Evolutionary conservation across 2,329 filamentous ascomycete species (phyloP), one percentile per base, ranked within the genome.

Genomic region (Talaromyces sp.): DNA sequence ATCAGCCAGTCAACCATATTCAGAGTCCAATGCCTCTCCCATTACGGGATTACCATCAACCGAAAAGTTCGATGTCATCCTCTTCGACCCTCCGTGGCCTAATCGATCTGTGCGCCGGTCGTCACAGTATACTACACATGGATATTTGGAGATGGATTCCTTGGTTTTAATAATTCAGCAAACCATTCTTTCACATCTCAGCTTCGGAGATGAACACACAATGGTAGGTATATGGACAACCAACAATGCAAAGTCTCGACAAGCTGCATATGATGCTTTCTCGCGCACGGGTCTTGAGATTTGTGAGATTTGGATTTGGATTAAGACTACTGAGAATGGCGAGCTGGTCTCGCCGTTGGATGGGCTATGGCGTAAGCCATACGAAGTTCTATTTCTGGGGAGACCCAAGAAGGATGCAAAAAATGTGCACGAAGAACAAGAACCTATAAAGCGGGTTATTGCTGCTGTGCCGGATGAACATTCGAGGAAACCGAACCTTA

Each of bases 71-170:
- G 80, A 88, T 70, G 75, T 89, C 27, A 81, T 89, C 47, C 73
- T 89, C 2, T 77, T 89, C 45, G 87, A 89, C 70, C 87, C 87
- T 3, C 87, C 87, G 1, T 89, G 87, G 87, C 82, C 85, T 22
- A 89, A 88, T 69, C 78, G 82, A 27, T 88, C 86, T 11, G 87
- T 84, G 25, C 82, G 82, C 56, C 81, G 85, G 38, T 83, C 82
- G 43, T 72, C 74, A 22, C 77, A 83, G 68, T 85, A 87, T 73
- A 72, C 77, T 13, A 76, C 72, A 13, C 72, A 74, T 61, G 61
- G 69, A 5, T 73, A 75, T 54, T 68, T 68, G 7, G 74, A 73
- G n/a, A 71, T 74, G 58, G 69, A 72, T 2, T 13, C 64, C 4
- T 70, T 80, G 5, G 72, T 70, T 17, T 36, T 68, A n/a, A 70